Conservation (phyloP, 2,329 filamentous ascomycete genomes). For the Pseudocercospora vitis region DNA sequence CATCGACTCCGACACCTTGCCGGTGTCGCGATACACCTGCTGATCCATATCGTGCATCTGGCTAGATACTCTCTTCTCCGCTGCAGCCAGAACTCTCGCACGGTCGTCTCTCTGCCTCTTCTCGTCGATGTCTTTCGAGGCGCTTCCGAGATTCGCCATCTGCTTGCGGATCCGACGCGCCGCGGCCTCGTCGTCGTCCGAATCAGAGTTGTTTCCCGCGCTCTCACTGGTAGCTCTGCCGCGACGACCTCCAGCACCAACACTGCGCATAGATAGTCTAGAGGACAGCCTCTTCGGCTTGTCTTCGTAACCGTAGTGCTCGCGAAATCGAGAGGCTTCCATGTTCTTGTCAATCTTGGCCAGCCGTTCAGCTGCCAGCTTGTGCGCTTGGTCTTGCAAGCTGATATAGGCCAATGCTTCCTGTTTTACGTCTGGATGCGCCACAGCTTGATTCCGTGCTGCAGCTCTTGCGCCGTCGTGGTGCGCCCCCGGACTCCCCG, state of each 20-base stretch:
- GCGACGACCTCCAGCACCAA: constrained; percentile 45
- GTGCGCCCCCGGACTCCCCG: constrained; percentile 21
- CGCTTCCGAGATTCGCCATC: constrained; percentile 74
- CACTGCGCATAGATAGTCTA: constrained; percentile 52
- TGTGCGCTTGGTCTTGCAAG: constrained; percentile 84
- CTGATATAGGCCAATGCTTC: constrained; percentile 56
- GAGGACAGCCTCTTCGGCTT: constrained; percentile 51
- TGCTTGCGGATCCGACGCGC: constrained; percentile 73
- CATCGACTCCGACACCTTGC: constrained; percentile 67
- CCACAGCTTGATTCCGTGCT: constrained; percentile 31
- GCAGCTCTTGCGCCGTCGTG: constrained; percentile 31
- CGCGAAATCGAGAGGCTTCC: constrained; percentile 62
- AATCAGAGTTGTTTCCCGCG: constrained; percentile 37
- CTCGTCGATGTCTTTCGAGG: constrained; percentile 66
- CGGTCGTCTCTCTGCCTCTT: constrained; percentile 75
- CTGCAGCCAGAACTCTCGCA: constrained; percentile 71
- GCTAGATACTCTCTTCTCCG: constrained; percentile 81
- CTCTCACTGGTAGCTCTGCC: constrained; percentile 68
- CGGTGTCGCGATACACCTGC: constrained; percentile 73
- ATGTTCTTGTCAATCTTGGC: constrained; percentile 75
- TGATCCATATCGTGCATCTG: constrained; percentile 79
- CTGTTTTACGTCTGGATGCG: constrained; percentile 53
- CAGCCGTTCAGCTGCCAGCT: constrained; percentile 78
- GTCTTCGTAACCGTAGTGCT: constrained; percentile 70
- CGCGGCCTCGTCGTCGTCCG: constrained; percentile 62